Evolutionary conservation across 2,329 filamentous ascomycete species (phyloP).

Genomic region (Verticillium dahliae): DNA sequence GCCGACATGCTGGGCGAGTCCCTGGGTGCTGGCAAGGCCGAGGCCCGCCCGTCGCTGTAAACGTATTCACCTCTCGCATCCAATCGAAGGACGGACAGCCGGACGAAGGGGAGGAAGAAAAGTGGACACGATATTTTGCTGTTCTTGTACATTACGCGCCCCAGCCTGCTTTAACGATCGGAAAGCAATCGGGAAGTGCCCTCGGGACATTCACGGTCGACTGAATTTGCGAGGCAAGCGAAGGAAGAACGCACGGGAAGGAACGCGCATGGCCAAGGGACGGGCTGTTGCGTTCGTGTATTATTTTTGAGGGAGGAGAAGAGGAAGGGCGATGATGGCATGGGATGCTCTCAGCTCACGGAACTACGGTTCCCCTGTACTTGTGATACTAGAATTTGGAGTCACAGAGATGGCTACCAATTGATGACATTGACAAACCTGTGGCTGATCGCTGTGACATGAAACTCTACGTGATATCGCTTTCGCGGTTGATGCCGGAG

Average conservation of each 20-base stretch:
- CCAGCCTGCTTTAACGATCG: background rate
- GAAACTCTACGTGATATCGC: background rate
- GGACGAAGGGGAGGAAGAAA: background rate
- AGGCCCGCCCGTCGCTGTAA: constrained; percentile 45
- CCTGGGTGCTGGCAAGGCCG: constrained; percentile 30
- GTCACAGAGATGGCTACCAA: background rate
- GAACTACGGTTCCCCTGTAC: background rate
- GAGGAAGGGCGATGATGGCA: background rate
- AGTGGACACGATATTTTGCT: background rate
- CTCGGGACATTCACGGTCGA: background rate
- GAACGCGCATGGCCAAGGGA: background rate
- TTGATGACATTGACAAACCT: constrained; percentile 1
- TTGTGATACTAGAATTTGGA: background rate
- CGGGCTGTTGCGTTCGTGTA: background rate
- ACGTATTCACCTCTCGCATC: background rate
- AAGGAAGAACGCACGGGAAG: background rate
- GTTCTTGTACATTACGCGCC: background rate
- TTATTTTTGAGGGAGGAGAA: background rate
- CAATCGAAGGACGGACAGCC: background rate
- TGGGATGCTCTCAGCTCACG: background rate
- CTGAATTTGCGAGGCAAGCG: background rate
- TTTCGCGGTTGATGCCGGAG: background rate
- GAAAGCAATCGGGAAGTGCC: background rate
- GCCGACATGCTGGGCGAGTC: constrained; percentile 43
- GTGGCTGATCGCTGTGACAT: background rate